Conservation (phyloP, 805 yeast genomes). For the Candida chauliodis region DNA sequence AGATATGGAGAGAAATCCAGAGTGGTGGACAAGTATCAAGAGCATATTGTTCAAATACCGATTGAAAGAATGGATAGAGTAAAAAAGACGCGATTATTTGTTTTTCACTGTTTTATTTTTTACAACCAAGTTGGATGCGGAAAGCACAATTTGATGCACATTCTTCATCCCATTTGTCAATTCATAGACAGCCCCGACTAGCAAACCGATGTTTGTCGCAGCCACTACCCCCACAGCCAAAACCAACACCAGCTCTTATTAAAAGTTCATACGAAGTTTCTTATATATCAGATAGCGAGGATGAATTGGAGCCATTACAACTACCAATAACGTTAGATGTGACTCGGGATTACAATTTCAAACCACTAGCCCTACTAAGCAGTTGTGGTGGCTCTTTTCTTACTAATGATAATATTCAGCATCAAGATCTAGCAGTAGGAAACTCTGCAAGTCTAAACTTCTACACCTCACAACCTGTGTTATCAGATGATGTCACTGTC, state of each 20-base stretch:
- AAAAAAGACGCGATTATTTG: not conserved
- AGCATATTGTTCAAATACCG: no score
- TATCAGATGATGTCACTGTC: constrained; percentile 3
- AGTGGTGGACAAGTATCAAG: no score
- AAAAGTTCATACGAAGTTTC: constrained; percentile 4
- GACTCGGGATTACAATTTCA: not conserved
- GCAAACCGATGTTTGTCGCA: not conserved
- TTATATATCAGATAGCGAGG: constrained; percentile 17
- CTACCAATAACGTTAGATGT: not conserved
- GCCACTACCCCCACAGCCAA: not conserved
- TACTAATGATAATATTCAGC: not conserved
- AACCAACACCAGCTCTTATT: not conserved
- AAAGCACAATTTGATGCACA: not conserved
- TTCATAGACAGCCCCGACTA: not conserved
- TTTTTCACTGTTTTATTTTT: not conserved
- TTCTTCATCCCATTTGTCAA: not conserved
- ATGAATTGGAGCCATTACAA: constrained; percentile 11
- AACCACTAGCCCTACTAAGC: constrained; percentile 4
- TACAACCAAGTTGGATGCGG: not conserved
- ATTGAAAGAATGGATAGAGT: no score
- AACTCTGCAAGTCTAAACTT: constrained; percentile 1
- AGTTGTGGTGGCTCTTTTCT: not conserved
- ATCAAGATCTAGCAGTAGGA: not conserved
- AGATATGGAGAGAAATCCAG: no score
- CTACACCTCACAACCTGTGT: constrained; percentile 8